phyloP scores from a whole-genome alignment of 2,329 filamentous ascomycete genomes.

The Hymenoscyphus occultus region DNA sequence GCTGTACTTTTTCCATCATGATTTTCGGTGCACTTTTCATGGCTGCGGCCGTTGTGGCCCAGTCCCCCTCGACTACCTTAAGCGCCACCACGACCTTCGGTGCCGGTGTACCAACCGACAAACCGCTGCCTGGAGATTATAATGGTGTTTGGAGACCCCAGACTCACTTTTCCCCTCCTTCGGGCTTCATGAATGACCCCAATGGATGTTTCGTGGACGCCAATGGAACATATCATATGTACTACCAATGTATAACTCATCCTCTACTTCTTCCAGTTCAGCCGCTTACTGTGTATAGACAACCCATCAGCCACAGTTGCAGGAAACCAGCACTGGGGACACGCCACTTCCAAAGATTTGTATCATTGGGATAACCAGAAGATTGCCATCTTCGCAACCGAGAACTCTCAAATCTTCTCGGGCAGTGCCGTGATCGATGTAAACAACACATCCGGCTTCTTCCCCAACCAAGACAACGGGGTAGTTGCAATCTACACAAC shows the following conservation, averaged over 20 bases:
- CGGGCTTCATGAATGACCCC: constrained; percentile 58
- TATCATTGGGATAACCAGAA: constrained; percentile 64
- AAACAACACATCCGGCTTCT: constrained; percentile 66
- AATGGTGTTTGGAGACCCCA: constrained; percentile 42
- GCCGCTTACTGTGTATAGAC: constrained; percentile 34
- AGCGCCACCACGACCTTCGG: constrained; percentile 22
- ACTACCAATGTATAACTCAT: constrained; percentile 57
- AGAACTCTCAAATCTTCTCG: constrained; percentile 47
- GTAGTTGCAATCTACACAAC: constrained; percentile 58
- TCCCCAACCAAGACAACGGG: constrained; percentile 56
- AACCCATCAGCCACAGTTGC: constrained; percentile 48
- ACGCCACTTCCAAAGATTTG: constrained; percentile 59
- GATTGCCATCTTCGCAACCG: constrained; percentile 53
- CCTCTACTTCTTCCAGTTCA: neutral
- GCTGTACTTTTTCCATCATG: constrained; percentile 13
- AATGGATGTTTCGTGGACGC: constrained; percentile 61
- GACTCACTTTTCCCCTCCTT: constrained; percentile 54
- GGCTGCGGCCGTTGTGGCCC: constrained; percentile 20
- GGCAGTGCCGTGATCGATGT: constrained; percentile 57
- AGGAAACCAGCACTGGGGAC: constrained; percentile 65
- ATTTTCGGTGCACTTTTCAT: constrained; percentile 19
- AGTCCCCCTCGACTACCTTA: constrained; percentile 17
- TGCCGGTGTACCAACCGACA: constrained; percentile 26
- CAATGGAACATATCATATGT: constrained; percentile 59
- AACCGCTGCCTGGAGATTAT: constrained; percentile 28